phyloP scores from a whole-genome alignment of 2,329 filamentous ascomycete species.

The Leptographium galeiforme region DNA sequence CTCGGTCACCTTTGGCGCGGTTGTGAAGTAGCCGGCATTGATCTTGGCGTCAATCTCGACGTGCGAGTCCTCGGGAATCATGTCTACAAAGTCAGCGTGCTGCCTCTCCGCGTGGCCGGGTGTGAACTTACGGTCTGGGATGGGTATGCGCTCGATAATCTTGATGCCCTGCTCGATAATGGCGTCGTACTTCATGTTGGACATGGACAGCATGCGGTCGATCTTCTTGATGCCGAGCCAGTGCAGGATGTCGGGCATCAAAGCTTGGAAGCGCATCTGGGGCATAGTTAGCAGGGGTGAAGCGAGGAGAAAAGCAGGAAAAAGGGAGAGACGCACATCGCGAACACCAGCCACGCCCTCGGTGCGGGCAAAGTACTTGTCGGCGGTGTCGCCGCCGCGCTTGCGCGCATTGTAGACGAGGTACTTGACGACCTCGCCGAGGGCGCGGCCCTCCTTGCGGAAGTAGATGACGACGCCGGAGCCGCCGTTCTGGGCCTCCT shows the following conservation, averaged over 20 bases:
- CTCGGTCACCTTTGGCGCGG: not conserved
- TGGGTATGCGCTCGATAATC: slow-evolving; percentile 4
- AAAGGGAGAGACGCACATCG: slow-evolving; percentile 52
- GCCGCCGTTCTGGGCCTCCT: slow-evolving; percentile 87
- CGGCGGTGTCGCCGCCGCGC: slow-evolving; percentile 65
- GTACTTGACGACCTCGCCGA: slow-evolving; percentile 59
- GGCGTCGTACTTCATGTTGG: slow-evolving; percentile 7
- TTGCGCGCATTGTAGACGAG: slow-evolving; percentile 70
- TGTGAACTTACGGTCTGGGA: slow-evolving; percentile 1
- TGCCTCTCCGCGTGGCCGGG: too few relatives aligned
- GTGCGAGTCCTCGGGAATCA: slow-evolving; percentile 3
- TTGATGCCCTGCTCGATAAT: slow-evolving; percentile 3
- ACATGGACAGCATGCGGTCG: slow-evolving; percentile 6
- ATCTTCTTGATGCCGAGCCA: slow-evolving; percentile 7
- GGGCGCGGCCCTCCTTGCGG: slow-evolving; percentile 86
- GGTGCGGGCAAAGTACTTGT: slow-evolving; percentile 90
- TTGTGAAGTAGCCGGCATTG: slow-evolving; percentile 6
- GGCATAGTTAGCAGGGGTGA: not conserved
- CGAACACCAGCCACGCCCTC: slow-evolving; percentile 97
- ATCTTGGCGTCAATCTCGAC: slow-evolving; percentile 6
- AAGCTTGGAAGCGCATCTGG: slow-evolving; percentile 5
- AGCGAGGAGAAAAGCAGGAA: not conserved
- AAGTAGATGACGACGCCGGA: slow-evolving; percentile 97
- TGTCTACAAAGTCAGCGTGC: not conserved
- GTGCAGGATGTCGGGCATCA: slow-evolving; percentile 6